A percentile compares a stretch with the other conserved stretches of the same genome.
Conservation (phyloP, 2,329 filamentous ascomycete genomes). For the Diaporthe australafricana region DNA sequence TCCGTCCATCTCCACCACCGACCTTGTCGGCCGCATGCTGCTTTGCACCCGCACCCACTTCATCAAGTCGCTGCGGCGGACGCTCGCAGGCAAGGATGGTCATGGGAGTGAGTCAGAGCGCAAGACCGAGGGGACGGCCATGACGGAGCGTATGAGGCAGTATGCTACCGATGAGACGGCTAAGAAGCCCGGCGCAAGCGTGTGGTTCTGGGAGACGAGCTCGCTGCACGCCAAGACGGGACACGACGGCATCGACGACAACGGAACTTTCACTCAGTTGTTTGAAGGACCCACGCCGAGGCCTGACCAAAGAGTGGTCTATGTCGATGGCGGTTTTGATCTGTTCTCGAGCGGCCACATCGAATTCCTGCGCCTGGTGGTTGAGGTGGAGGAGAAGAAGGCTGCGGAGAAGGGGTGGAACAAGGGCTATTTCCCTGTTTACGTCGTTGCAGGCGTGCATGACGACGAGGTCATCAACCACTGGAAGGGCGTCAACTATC, state of each 20-base stretch:
- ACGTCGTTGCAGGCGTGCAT: slow-evolving; percentile 93
- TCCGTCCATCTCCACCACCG: slow-evolving; percentile 95
- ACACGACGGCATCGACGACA: slow-evolving; percentile 64
- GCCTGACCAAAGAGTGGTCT: slow-evolving; percentile 86
- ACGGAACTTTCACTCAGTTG: slow-evolving; percentile 74
- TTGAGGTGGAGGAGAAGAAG: slow-evolving; percentile 76
- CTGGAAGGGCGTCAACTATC: slow-evolving; percentile 98
- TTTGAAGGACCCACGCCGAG: slow-evolving; percentile 78
- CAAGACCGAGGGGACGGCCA: slow-evolving; percentile 70
- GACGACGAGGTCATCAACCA: slow-evolving; percentile 95
- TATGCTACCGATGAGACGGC: slow-evolving; percentile 92
- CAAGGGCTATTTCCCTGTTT: slow-evolving; percentile 83
- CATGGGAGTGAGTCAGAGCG: slow-evolving; percentile 76
- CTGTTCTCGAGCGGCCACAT: slow-evolving; percentile 98
- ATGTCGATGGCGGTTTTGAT: slow-evolving; percentile 97
- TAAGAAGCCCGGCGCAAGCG: slow-evolving; percentile 80
- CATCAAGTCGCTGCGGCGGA: slow-evolving; percentile 80
- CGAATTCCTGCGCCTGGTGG: slow-evolving; percentile 87
- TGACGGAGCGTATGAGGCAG: slow-evolving; percentile 81
- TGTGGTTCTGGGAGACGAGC: slow-evolving; percentile 81
- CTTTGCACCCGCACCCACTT: slow-evolving; percentile 96
- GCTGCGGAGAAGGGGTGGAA: slow-evolving; percentile 81
- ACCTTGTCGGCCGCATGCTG: slow-evolving; percentile 97
- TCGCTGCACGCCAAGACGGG: slow-evolving; percentile 59
- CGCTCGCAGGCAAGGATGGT: slow-evolving; percentile 78